Evolutionary conservation across 805 yeast species (phyloP).

Genomic region (Pichia gijzeniarum): DNA sequence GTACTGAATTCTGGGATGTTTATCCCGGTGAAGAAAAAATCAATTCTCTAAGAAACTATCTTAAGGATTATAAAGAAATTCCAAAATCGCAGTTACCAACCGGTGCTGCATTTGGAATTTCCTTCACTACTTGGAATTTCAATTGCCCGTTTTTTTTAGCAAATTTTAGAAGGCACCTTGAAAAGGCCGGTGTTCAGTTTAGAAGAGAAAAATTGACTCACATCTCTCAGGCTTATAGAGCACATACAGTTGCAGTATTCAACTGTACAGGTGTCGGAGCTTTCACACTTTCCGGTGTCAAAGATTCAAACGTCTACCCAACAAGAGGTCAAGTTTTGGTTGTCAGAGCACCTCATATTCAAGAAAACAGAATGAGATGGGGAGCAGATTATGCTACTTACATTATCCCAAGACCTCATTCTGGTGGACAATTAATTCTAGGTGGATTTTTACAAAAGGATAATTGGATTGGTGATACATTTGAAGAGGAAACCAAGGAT

Average conservation of each 20-base stretch:
- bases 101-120: constrained; percentile 52
- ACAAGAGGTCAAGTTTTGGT: constrained; percentile 78
- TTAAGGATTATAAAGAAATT: constrained; percentile 40
- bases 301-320: constrained; percentile 57
- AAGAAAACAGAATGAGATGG: constrained; percentile 54
- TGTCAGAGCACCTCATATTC: constrained; percentile 61
- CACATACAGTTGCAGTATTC: constrained; percentile 44
- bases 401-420: constrained; percentile 63
- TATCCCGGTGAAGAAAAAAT: constrained; percentile 42
- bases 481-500: constrained; percentile 49
- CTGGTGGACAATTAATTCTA: constrained; percentile 58
- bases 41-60: constrained; percentile 40
- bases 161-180: constrained; percentile 40
- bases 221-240: constrained; percentile 46
- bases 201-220: constrained; percentile 41
- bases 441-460: constrained; percentile 70
- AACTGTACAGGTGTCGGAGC: constrained; percentile 80
- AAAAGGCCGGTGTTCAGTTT: constrained; percentile 44
- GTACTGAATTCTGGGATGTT: constrained; percentile 53
- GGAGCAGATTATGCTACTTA: constrained; percentile 59
- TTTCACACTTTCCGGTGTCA: constrained; percentile 53
- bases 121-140: constrained; percentile 62
- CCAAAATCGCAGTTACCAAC: constrained; percentile 36
- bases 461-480: constrained; percentile 58
- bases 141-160: constrained; percentile 59